phyloP scores from a whole-genome alignment of 2,329 filamentous ascomycete genomes.

The Ceratocystis albifundus region DNA sequence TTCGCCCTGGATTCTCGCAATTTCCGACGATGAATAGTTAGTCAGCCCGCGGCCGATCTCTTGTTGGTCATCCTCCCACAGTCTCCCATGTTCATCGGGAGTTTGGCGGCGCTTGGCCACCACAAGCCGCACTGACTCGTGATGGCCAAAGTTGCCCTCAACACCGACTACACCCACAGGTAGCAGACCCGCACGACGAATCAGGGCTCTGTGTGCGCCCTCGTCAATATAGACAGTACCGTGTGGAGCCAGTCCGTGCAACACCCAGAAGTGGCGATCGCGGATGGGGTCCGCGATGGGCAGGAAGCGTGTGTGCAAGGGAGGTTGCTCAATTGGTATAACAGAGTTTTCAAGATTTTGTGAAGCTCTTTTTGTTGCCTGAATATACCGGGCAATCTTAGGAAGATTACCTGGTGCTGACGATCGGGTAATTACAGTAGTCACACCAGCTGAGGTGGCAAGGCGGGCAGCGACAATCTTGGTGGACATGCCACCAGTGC shows the following conservation, averaged over 20 bases:
- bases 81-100: slow-evolving; percentile 34
- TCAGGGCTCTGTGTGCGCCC: slow-evolving; percentile 71
- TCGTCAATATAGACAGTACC: slow-evolving; percentile 86
- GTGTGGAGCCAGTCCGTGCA: slow-evolving; percentile 81
- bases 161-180: slow-evolving; percentile 86
- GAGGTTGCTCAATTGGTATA: slow-evolving; percentile 35
- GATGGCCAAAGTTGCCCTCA: slow-evolving; percentile 76
- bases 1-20: slow-evolving; percentile 70
- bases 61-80: slow-evolving; percentile 41
- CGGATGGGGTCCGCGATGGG: slow-evolving; percentile 74
- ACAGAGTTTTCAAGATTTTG: slow-evolving; percentile 26
- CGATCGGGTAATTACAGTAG: slow-evolving; percentile 86
- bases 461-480: slow-evolving; percentile 91
- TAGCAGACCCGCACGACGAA: slow-evolving; percentile 74
- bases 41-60: slow-evolving; percentile 85
- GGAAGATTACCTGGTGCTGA: slow-evolving; percentile 88
- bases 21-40: slow-evolving; percentile 83
- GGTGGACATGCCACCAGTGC: slow-evolving; percentile 93
- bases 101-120: slow-evolving; percentile 54
- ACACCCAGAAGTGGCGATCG: slow-evolving; percentile 92
- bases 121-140: slow-evolving; percentile 79
- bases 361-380: slow-evolving; percentile 36
- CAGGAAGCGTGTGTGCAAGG: slow-evolving; percentile 86
- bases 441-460: slow-evolving; percentile 88
- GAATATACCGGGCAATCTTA: slow-evolving; percentile 72